Evolutionary conservation across 2,329 filamentous ascomycete genomes (phyloP).

Genomic region (Sporothrix inflata): DNA sequence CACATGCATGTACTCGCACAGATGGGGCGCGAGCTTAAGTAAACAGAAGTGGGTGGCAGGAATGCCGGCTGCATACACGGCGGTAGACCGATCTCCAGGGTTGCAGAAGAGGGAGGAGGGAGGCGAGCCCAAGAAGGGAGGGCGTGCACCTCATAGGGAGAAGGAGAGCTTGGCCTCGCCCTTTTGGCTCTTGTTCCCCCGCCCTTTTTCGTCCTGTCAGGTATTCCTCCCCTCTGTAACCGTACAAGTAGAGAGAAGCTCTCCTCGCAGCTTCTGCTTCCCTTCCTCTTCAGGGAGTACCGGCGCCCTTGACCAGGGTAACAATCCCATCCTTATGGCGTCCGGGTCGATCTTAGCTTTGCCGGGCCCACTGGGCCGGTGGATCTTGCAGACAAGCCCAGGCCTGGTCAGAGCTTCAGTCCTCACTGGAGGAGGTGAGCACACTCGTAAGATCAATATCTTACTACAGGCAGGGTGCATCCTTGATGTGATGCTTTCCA

Average conservation of each 20-base stretch:
- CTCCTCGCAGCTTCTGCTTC: background rate
- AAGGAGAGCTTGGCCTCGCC: background rate
- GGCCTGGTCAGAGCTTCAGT: background rate
- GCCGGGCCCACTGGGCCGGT: constrained; percentile 28
- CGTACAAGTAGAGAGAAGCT: background rate
- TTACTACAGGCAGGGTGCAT: background rate
- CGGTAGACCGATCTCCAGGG: background rate
- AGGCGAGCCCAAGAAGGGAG: constrained; percentile 11
- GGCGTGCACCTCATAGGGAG: background rate
- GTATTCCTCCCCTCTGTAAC: background rate
- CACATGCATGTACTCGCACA: background rate
- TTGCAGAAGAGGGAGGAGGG: constrained; percentile 6
- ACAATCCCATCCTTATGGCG: constrained; percentile 24
- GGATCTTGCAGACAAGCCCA: constrained; percentile 12
- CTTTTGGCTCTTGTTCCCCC: background rate
- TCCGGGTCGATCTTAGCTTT: constrained; percentile 31
- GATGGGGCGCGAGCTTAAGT: background rate
- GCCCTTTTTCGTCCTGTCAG: background rate
- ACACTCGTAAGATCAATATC: constrained; percentile 10
- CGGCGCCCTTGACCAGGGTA: constrained; percentile 13
- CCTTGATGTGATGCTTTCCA: background rate
- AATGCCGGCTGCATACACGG: constrained; percentile 8
- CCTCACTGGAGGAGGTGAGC: background rate
- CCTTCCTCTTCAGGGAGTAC: constrained; percentile 11
- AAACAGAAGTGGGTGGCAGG: constrained; percentile 20